Evolutionary conservation across 2,329 filamentous ascomycete species (phyloP), one percentile per base, ranked within the genome.

Genomic region (Lasiodiplodia sp.): DNA sequence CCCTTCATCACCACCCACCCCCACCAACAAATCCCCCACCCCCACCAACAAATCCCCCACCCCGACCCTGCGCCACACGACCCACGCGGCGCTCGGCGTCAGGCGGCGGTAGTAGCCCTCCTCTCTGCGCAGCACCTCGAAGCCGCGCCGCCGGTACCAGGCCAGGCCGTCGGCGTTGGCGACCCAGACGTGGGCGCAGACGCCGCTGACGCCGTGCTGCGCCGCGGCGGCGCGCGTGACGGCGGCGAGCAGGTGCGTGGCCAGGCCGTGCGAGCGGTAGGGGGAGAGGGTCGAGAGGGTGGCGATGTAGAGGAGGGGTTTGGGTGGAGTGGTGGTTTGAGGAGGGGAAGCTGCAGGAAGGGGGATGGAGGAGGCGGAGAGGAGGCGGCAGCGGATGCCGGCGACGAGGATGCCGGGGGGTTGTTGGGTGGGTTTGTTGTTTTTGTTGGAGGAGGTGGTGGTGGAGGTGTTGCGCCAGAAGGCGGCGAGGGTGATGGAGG

Each of bases 121-220:
- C 53, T 89, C 83, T 64, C 83, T 78, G 2, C 80, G 81, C 21
- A 84, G 79, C 51, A 86, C 81, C 70, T 80, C 80, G 70, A 91
- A 91, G 0, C 86, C 87, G 4, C 87, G 81, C 70, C 85, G 84
- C 55, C 77, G 75, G 78, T 91, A 91, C 88, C 88, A 91, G 58
- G 83, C 81, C 71, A 88, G 72, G 0, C 83, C 88, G 60, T 89
- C 87, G 21, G 83, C 81, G 68, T 90, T 90, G 25, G 83, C 85
- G 72, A 88, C 87, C 83, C 89, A 90, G 0, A 90, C 88, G 76
- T 91, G 88, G 12, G 88, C 88, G 2, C 86, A 87, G 23, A 90
- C 83, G 16, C 79, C 81, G 12, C 77, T 78, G 31, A 87, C 83
- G 31, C 83, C 82, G 70, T 88, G 85, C 67, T 84, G 79, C 38